These are phyloP conservation scores for Monilinia laxa DNA, from an alignment of 2,329 filamentous ascomycete species.

Conservation along the genomic window DNA sequence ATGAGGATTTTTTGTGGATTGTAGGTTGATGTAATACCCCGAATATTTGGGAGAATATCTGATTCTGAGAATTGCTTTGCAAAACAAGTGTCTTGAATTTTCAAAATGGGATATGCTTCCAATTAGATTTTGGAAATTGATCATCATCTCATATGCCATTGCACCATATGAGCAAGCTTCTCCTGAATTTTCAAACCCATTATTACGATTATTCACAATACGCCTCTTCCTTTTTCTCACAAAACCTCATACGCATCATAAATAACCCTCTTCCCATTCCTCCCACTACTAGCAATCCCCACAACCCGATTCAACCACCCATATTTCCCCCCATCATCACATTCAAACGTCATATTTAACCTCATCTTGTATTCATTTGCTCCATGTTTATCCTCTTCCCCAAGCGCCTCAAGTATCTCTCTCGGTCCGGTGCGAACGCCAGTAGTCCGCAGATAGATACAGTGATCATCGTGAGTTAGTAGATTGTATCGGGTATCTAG, in stretches of 20 bases:
- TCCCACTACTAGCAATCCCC: conserved; percentile 25
- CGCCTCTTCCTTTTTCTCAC: neutral
- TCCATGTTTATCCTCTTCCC: neutral
- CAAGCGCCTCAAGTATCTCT: neutral
- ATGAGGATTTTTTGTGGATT: neutral
- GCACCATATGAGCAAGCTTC: neutral
- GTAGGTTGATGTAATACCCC: neutral
- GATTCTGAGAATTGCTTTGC: neutral
- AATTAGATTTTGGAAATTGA: neutral
- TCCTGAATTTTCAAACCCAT: neutral
- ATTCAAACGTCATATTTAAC: conserved; percentile 37
- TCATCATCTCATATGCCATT: neutral
- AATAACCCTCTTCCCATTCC: conserved; percentile 25
- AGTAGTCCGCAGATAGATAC: neutral
- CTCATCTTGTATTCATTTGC: conserved; percentile 36
- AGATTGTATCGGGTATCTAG: conserved; percentile 9
- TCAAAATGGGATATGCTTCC: neutral
- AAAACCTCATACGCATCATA: conserved; percentile 29
- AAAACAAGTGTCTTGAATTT: neutral
- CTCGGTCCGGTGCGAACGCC: neutral
- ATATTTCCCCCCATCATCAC: conserved; percentile 34
- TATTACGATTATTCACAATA: neutral
- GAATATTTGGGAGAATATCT: neutral
- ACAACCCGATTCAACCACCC: conserved; percentile 34
- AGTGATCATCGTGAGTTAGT: conserved; percentile 1